Conservation (phyloP, 1,139 yeast species). For the Hemisphaericaspora lyxosophila region DNA sequence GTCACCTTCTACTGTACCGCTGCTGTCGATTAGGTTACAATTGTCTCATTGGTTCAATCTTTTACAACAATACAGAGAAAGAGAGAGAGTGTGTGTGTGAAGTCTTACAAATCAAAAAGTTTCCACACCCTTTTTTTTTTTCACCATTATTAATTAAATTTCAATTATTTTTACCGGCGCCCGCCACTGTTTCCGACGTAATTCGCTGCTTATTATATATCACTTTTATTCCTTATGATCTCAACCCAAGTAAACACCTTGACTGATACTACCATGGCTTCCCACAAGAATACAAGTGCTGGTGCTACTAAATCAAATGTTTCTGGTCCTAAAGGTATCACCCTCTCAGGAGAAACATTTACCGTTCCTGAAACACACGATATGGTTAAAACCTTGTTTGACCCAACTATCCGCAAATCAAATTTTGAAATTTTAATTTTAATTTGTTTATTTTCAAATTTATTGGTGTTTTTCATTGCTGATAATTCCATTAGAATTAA, state of each 20-base stretch:
- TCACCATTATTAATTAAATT: too few relatives aligned
- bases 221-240: constrained; percentile 1
- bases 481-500: constrained; percentile 37
- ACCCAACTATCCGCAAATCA: constrained; percentile 72
- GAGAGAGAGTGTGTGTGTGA: too few relatives aligned
- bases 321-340: constrained; percentile 44
- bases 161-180: too few relatives aligned
- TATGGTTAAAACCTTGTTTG: constrained; percentile 80
- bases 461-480: constrained; percentile 44
- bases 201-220: too few relatives aligned
- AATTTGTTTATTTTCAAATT: constrained; percentile 49
- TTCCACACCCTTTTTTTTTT: too few relatives aligned
- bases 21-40: too few relatives aligned
- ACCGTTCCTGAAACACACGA: constrained; percentile 80
- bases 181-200: too few relatives aligned
- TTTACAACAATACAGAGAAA: too few relatives aligned
- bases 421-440: constrained; percentile 63
- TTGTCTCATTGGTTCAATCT: too few relatives aligned
- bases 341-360: constrained; percentile 52
- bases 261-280: background rate
- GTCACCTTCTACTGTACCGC: too few relatives aligned
- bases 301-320: background rate
- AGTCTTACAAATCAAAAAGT: too few relatives aligned
- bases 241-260: background rate
- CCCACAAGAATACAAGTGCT: background rate